phyloP scores from a whole-genome alignment of 257 asterid species.

The Solanum appendiculatum region DNA sequence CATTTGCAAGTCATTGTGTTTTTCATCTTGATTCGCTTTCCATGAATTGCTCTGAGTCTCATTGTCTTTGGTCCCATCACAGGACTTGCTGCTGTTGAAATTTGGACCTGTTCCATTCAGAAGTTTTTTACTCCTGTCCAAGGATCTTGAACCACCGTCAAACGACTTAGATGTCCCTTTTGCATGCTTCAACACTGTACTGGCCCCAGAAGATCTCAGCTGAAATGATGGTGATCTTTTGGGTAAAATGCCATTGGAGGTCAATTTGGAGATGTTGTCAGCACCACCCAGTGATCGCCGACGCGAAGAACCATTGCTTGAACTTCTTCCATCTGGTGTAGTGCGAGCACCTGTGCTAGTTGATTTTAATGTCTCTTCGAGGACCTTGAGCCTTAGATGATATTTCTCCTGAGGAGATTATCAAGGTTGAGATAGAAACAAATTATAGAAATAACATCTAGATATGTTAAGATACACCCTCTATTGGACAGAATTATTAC shows the following conservation, averaged over 20 bases:
- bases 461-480: not conserved
- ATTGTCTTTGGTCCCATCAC: slow-evolving; percentile 74
- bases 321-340: slow-evolving; percentile 58
- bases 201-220: slow-evolving; percentile 79
- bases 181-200: slow-evolving; percentile 87
- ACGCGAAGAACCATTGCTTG: slow-evolving; percentile 71
- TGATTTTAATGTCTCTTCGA: slow-evolving; percentile 85
- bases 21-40: slow-evolving; percentile 64
- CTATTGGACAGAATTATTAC: slow-evolving; percentile 19
- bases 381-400: slow-evolving; percentile 67
- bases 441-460: not conserved
- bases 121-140: slow-evolving; percentile 72
- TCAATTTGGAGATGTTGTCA: slow-evolving; percentile 68
- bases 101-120: slow-evolving; percentile 81
- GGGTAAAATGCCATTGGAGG: slow-evolving; percentile 79
- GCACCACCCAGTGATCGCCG: slow-evolving; percentile 95
- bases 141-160: slow-evolving; percentile 92
- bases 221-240: slow-evolving; percentile 92
- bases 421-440: not conserved
- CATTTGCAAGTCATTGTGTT: slow-evolving; percentile 39
- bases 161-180: slow-evolving; percentile 97
- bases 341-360: slow-evolving; percentile 47
- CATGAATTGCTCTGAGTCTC: slow-evolving; percentile 47
- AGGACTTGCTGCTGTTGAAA: slow-evolving; percentile 84
- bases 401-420: slow-evolving; percentile 61